A percentile compares a stretch with the other conserved stretches of the same genome.
Conservation (phyloP, 1,139 yeast species). For the Torulaspora globosa region DNA sequence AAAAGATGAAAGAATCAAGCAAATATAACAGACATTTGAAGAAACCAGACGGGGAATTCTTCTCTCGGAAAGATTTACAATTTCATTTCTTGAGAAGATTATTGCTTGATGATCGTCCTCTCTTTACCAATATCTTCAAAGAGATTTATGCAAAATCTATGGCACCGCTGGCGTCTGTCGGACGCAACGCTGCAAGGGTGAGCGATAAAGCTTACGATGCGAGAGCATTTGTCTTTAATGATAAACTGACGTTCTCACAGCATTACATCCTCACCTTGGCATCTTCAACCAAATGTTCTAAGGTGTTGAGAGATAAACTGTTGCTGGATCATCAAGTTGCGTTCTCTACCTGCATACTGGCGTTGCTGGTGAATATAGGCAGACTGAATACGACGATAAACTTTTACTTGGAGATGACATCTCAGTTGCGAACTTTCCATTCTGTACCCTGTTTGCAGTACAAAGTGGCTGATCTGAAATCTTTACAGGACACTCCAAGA, state of each 20-base stretch:
- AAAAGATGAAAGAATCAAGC: constrained; percentile 24
- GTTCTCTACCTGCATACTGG: constrained; percentile 72
- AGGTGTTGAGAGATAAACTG: constrained; percentile 73
- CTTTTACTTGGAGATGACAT: constrained; percentile 95
- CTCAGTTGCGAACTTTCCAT: constrained; percentile 86
- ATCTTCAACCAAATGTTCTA: constrained; percentile 78
- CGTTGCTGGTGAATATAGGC: constrained; percentile 85
- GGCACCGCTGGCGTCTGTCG: constrained; percentile 19
- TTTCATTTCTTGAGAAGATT: constrained; percentile 67
- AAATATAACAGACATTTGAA: constrained; percentile 58
- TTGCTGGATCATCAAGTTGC: constrained; percentile 60
- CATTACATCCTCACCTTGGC: constrained; percentile 78
- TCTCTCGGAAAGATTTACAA: constrained; percentile 85
- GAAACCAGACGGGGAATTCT: constrained; percentile 88
- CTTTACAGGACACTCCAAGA: constrained; percentile 91
- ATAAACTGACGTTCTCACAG: constrained; percentile 72
- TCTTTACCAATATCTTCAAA: constrained; percentile 61
- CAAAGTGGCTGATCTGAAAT: constrained; percentile 58
- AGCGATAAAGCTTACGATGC: constrained; percentile 35
- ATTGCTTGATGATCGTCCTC: constrained; percentile 58
- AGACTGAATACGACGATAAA: constrained; percentile 93
- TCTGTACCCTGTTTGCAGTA: constrained; percentile 88
- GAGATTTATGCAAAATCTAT: constrained; percentile 22
- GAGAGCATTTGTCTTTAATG: constrained; percentile 41
- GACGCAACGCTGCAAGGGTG: constrained; percentile 30